Percentiles rank a stretch among this genome's conserved stretches.
Conservation (phyloP, 2,329 filamentous ascomycete genomes). For the Nothophaeocryptopus gaeumannii region DNA sequence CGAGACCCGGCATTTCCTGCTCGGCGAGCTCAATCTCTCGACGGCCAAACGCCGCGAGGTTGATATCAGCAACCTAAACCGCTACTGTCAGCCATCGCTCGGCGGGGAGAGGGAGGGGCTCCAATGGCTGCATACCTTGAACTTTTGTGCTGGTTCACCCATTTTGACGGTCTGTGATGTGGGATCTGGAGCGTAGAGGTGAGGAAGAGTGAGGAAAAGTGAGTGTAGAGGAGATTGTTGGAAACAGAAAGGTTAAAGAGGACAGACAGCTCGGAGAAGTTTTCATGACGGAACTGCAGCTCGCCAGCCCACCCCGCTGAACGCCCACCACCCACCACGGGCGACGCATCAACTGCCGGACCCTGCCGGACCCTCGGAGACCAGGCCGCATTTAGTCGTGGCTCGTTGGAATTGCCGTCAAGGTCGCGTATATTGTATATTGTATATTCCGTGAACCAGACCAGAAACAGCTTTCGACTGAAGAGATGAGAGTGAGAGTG, state of each 20-base stretch:
- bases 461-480: too few relatives aligned
- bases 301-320: too few relatives aligned
- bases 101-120: not conserved
- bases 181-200: not conserved
- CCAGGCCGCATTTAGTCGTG: too few relatives aligned
- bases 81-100: slow-evolving; percentile 9
- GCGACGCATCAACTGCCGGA: too few relatives aligned
- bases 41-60: slow-evolving; percentile 95
- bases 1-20: slow-evolving; percentile 89
- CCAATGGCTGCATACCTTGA: slow-evolving; percentile 60
- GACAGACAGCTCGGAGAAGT: not conserved
- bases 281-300: too few relatives aligned
- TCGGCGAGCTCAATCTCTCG: slow-evolving; percentile 98
- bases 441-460: too few relatives aligned
- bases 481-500: too few relatives aligned
- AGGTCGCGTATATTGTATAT: too few relatives aligned
- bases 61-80: slow-evolving; percentile 79
- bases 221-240: slow-evolving; percentile 13
- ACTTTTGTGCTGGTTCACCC: slow-evolving; percentile 81
- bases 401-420: too few relatives aligned
- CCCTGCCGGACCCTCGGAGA: too few relatives aligned
- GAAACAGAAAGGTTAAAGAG: slow-evolving; percentile 19
- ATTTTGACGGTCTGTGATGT: slow-evolving; percentile 44
- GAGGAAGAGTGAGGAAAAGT: slow-evolving; percentile 15
- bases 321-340: too few relatives aligned